Base-by-base conservation (phyloP, 2,329 filamentous ascomycete genomes). In the Colletotrichum scovillei region DNA sequence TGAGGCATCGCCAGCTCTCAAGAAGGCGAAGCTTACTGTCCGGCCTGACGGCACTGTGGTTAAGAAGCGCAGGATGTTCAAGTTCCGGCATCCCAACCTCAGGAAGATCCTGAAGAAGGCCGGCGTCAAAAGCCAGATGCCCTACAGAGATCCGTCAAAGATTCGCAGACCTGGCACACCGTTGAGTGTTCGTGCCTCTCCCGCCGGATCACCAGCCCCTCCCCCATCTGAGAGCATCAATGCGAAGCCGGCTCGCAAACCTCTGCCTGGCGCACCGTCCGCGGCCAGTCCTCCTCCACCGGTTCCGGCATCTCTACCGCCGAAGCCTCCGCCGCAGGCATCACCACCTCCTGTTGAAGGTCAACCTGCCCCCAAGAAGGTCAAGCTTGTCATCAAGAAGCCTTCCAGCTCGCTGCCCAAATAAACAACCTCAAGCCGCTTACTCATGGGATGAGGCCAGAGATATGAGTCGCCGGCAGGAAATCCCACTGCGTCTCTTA, bases 1-100 rank as follows among this genome's bases (percentile, higher is more conserved):
- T 49, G 75, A 77, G 30, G 75, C 77, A 4, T 78, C 78, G 1
- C 83, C 84, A 1, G 80, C 79, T 30, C 78, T 82, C 0, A 85
- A 85, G 77, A 80, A 84, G 14, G 80, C 82, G 5, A 85, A 85
- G 77, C 78, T 75, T 19, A 69, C 56, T 26, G 19, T 80, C 7
- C 81, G 83, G 16, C 71, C 77, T 1, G 76, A 76, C 19, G 70
- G 67, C 28, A 74, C 76, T 3, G 68, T 75, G 7, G 76, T 78
- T 1, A 72, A 73, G 46, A 67, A 73, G 42, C 83, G 80, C 72
- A 83, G 79, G 73, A 80, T 85, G n/a, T 80, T 85, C 5, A 84
- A 81, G 6, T 75, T 85, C 5, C 82, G 77, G 75, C 82, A 82
- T 2, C 76, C 73, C 8, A 79, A 82, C n/a, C 78, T 81, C 0